Evolutionary conservation across 2,329 filamentous ascomycete genomes (phyloP).

Genomic region (Trichoderma sp.): DNA sequence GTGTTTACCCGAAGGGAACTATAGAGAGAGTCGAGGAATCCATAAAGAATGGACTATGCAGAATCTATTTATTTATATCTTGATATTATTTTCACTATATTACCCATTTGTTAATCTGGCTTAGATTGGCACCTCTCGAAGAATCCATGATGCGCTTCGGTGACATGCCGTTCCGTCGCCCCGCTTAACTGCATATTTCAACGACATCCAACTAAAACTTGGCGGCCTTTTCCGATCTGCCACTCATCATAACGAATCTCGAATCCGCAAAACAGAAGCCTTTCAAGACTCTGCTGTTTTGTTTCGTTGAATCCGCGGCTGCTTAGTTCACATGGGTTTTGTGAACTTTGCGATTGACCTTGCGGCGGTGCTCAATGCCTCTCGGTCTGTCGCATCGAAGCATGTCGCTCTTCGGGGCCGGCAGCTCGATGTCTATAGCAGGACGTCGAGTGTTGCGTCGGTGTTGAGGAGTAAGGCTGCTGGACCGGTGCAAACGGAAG

Average conservation of each 20-base stretch:
- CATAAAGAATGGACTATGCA: neutral
- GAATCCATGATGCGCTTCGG: neutral
- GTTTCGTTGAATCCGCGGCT: slow-evolving; percentile 25
- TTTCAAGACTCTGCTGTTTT: slow-evolving; percentile 21
- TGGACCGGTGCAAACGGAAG: neutral
- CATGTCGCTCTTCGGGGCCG: slow-evolving; percentile 57
- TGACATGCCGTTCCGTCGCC: neutral
- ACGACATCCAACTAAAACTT: slow-evolving; percentile 7
- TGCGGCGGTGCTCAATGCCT: slow-evolving; percentile 66
- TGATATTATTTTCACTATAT: neutral
- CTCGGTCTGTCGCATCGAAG: slow-evolving; percentile 63
- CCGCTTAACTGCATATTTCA: slow-evolving; percentile 31
- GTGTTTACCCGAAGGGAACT: neutral
- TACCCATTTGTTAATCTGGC: neutral
- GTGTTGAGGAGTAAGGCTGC: slow-evolving; percentile 31
- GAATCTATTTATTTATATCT: neutral
- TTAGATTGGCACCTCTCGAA: neutral
- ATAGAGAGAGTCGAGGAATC: neutral
- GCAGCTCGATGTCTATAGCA: slow-evolving; percentile 51
- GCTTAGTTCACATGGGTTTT: slow-evolving; percentile 50
- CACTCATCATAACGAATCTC: neutral
- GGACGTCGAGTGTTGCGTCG: slow-evolving; percentile 43
- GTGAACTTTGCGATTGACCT: slow-evolving; percentile 67
- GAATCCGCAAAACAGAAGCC: neutral
- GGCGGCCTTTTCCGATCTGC: neutral